Percentiles rank a stretch among this genome's conserved stretches.
Evolutionary conservation across 2,329 filamentous ascomycete genomes (phyloP).

Genomic region (Pseudonectria buxi): DNA sequence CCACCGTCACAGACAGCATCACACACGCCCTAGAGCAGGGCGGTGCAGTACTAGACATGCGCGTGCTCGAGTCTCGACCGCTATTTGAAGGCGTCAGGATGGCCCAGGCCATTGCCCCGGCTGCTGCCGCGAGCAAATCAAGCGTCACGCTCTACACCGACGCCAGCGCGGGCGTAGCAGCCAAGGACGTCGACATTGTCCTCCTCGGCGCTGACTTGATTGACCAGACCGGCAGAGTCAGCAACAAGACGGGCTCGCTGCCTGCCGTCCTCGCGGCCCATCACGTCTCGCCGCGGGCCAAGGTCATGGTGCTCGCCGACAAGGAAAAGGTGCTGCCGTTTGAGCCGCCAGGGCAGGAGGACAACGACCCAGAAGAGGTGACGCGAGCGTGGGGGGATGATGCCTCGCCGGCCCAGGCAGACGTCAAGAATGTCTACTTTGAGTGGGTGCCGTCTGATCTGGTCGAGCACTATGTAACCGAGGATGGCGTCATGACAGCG

Average conservation of each 20-base stretch:
- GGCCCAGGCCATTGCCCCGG: constrained; percentile 42
- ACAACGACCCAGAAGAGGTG: constrained; percentile 48
- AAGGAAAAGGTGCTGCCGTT: constrained; percentile 50
- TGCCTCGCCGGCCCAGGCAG: constrained; percentile 1
- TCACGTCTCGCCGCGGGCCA: constrained; percentile 36
- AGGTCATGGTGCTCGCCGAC: constrained; percentile 51
- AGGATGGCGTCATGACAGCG: constrained; percentile 39
- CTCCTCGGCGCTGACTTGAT: constrained; percentile 61
- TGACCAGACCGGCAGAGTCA: constrained; percentile 48
- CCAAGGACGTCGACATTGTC: constrained; percentile 46
- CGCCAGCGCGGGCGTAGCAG: constrained; percentile 50
- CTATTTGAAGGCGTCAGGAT: constrained; percentile 57
- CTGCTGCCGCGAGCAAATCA: constrained; percentile 14
- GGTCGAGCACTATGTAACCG: constrained; percentile 49
- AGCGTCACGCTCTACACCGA: constrained; percentile 50
- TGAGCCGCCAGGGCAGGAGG: constrained; percentile 37
- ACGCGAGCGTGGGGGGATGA: constrained; percentile 36
- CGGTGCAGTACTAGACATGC: constrained; percentile 42
- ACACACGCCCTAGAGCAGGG: constrained; percentile 30
- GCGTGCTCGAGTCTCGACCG: constrained; percentile 60
- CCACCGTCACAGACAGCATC: constrained; percentile 49
- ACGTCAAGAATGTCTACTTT: constrained; percentile 48
- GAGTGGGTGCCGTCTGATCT: constrained; percentile 50
- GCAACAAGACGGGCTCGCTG: constrained; percentile 61
- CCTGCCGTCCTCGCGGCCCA: constrained; percentile 50